Evolutionary conservation across 805 yeast genomes (phyloP), one percentile per base, ranked within the genome.

Genomic region (Scheffersomyces ergatensis): DNA sequence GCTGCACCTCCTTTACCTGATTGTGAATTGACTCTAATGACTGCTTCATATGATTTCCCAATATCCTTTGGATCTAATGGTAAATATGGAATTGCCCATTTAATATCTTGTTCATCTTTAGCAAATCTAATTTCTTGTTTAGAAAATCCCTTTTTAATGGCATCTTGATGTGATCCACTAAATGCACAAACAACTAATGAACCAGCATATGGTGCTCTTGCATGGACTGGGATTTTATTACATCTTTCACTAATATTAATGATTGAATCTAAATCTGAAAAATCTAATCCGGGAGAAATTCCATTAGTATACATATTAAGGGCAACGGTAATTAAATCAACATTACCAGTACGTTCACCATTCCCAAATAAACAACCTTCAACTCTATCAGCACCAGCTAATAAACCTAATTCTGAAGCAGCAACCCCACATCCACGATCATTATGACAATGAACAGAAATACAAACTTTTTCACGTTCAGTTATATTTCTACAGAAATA

Each of bases 1-100:
- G 90, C 88, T 34, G 90, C 88, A 63, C 92, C 92, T 58, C 92
- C 92, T 63, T 84, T 84, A 62, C 92, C 92, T n/a, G 88, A 81
- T 67, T 84, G 92, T 17, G 92, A 84, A 67, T 84, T 84, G 54
- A 84, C 90, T 71, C 92, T 75, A 57, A 84, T 84, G 43, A 84
- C 86, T 40, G 89, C 90, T 67, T 84, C 92, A 61, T 84, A 84
- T 51, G 76, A 83, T 70, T 89, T 75, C 42, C 92, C 92, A 51
- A 84, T 80, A 61, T 84, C 92, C 63, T 81, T 74, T 53, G 92
- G 92, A 68, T 84, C 92, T 60, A 84, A 73, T 45, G 92, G 89
- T 56, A 84, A 70, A 70, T 84, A 84, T 41, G 92, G 92, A 49
- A 84, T 74, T 54, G 71, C 70, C 92, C 92, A 84, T 42, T 46